Conservation (phyloP, 164 flowering plant genomes). For the Warburgia ugandensis region DNA sequence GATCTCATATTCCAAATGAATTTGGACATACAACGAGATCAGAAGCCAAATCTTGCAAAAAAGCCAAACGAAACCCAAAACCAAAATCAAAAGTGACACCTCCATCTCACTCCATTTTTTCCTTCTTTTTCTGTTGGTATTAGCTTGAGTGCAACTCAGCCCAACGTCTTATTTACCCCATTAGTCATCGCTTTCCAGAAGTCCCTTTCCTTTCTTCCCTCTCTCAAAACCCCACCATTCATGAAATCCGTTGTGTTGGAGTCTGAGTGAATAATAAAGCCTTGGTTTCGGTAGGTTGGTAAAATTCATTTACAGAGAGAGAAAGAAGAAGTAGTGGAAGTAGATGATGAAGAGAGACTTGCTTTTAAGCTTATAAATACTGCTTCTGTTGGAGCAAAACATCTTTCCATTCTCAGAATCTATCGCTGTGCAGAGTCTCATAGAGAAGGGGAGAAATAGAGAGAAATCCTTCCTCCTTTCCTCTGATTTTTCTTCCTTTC, state of each 20-base stretch:
- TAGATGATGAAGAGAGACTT: constrained; percentile 20
- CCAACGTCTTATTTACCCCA: constrained; percentile 27
- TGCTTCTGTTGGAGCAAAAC: constrained; percentile 8
- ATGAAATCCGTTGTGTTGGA: not conserved
- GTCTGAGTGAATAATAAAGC: constrained; percentile 5
- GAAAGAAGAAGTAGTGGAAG: constrained; percentile 1
- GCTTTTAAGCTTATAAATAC: constrained; percentile 17
- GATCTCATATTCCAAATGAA: too few relatives aligned
- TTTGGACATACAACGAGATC: too few relatives aligned
- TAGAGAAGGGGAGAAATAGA: not conserved
- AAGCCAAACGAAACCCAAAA: too few relatives aligned
- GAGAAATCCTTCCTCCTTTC: not conserved
- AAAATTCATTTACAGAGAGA: too few relatives aligned
- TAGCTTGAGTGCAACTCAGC: constrained; percentile 12
- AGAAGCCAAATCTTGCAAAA: too few relatives aligned
- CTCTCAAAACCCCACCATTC: constrained; percentile 2
- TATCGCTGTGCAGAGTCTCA: not conserved
- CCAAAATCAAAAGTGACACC: not conserved
- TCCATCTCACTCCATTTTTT: not conserved
- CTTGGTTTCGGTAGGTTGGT: constrained; percentile 3
- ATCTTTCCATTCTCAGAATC: constrained; percentile 11
- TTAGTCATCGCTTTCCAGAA: constrained; percentile 19
- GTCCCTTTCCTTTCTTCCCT: constrained; percentile 17
- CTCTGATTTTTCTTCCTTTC: not conserved
- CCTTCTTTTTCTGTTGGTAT: not conserved